Percentiles rank a stretch among this genome's conserved stretches.
Conservation (phyloP, 352 stramenopile species). For the Phytophthora quininea region DNA sequence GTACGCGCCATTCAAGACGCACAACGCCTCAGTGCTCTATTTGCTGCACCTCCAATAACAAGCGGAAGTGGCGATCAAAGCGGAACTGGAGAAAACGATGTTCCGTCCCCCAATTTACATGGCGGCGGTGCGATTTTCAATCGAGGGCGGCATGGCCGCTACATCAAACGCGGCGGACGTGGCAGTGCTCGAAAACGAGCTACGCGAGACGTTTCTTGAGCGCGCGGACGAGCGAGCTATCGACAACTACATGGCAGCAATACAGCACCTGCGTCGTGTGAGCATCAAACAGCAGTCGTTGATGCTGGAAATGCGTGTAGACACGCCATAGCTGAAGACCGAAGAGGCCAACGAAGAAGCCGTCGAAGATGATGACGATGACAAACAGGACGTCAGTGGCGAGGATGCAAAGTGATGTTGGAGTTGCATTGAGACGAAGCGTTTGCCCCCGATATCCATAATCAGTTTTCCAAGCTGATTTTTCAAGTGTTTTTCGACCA, state of each 20-base stretch:
- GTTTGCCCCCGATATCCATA: no score
- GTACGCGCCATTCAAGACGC: constrained; percentile 63
- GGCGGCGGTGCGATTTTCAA: constrained; percentile 35
- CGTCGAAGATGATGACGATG: constrained; percentile 36
- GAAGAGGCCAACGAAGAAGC: not conserved
- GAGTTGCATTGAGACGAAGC: no score
- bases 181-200: constrained; percentile 59
- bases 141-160: constrained; percentile 14
- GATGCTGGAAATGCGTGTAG: constrained; percentile 24
- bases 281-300: constrained; percentile 39
- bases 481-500: no score
- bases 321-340: constrained; percentile 5
- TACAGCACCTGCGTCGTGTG: constrained; percentile 64
- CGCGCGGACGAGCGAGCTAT: constrained; percentile 64
- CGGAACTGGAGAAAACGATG: not conserved
- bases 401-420: no score
- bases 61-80: not conserved
- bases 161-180: constrained; percentile 35
- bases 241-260: constrained; percentile 71
- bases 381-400: constrained; percentile 16
- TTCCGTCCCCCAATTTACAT: constrained; percentile 35
- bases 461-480: no score
- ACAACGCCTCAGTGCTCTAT: constrained; percentile 41
- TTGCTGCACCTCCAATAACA: constrained; percentile 5
- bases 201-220: constrained; percentile 70